Base-by-base conservation (phyloP, 2,329 filamentous ascomycete species). In the Alternaria consortialis region DNA sequence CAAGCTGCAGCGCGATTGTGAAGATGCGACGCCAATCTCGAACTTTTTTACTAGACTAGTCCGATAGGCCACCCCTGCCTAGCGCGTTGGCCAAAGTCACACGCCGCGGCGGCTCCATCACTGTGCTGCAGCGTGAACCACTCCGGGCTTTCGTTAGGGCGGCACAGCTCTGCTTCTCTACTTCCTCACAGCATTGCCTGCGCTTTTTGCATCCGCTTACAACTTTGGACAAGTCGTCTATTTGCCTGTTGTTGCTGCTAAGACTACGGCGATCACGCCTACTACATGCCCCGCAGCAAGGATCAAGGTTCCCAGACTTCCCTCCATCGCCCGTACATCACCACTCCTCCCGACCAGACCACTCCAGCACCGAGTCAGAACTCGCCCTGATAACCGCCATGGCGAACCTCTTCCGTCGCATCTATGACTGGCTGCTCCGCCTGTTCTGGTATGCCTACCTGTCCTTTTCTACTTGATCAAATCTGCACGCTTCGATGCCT, bases 381-480 rank as follows among this genome's bases (percentile, higher is more conserved):
- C 63, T 50, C 62, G 63, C 61, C 62, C 29, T 54, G 53, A 56
- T 64, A 20, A 53, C 57, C 50, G 67, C 63, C 64, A 98, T 98
- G 94, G 91, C 93, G 74, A 91, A 92, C 73, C 84, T 99, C 79
- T 97, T 99, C 82, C 91, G 91, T 78, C 91, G 90, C 83, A 90
- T 99, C 80, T 98, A 98, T 85, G 95, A 98, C 88, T 98, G 94
- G 94, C 86, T 98, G 80, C 84, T 99, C 83, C 90, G 94, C 85
- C 91, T 95, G 76, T 98, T 99, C 83, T 99, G 95, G 94, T 98
- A 84, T 80, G 87, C 83, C 73, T 68, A 42, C 55, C 63, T 65
- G 52, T 58, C 51, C 47, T 53, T 58, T 58, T 54, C 60, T 53
- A 46, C 47, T 55, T 43, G 34, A 40, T 55, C 58, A 58, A 53